Conservation (phyloP, 2,329 filamentous ascomycete genomes). For the Fusarium coffeatum region DNA sequence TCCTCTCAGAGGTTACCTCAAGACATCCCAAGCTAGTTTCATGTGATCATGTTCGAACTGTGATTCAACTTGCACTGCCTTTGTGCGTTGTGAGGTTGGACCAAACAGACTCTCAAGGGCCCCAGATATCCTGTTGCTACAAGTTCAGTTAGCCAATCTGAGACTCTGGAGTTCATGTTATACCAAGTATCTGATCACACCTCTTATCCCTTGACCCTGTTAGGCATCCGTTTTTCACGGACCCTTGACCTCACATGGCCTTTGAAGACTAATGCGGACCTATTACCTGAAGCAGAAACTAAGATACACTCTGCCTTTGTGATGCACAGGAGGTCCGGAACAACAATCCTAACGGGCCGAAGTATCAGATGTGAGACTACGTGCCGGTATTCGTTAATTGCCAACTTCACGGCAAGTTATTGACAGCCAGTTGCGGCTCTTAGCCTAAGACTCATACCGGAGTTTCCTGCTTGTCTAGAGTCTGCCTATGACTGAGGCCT, state of each 20-base stretch:
- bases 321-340: constrained; percentile 3
- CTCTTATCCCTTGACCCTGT: background rate
- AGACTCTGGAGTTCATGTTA: constrained; percentile 1
- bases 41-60: constrained; percentile 9
- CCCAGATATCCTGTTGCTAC: constrained; percentile 3
- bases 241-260: constrained; percentile 12
- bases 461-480: constrained; percentile 29
- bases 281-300: constrained; percentile 25
- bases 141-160: constrained; percentile 2
- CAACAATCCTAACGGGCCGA: constrained; percentile 10
- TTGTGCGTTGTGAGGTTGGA: constrained; percentile 14
- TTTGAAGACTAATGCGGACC: constrained; percentile 6
- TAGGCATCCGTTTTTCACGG: constrained; percentile 15
- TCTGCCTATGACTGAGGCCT: constrained; percentile 42
- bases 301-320: constrained; percentile 21
- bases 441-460: constrained; percentile 16
- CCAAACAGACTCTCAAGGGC: constrained; percentile 9
- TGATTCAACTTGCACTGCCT: constrained; percentile 25
- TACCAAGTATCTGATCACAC: constrained; percentile 1
- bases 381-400: constrained; percentile 33
- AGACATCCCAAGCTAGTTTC: constrained; percentile 6
- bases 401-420: constrained; percentile 32
- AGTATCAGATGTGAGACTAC: constrained; percentile 9
- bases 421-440: constrained; percentile 29
- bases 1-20: constrained; percentile 3